Percentiles rank a stretch among this genome's conserved stretches.
Conservation (phyloP, 2,329 filamentous ascomycete genomes). For the Aspergillus felis region DNA sequence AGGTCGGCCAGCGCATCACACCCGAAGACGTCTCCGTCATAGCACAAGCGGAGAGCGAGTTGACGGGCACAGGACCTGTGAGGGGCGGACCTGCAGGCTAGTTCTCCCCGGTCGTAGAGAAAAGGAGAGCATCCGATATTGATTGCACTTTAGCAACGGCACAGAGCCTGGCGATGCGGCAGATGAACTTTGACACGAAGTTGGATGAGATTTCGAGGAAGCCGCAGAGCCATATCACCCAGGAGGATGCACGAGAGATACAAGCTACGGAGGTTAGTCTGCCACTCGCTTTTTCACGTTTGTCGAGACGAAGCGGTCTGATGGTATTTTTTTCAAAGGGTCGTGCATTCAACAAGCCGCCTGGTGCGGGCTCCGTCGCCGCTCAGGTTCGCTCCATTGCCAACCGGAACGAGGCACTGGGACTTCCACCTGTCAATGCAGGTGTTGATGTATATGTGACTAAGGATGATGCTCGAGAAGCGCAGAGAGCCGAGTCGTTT, state of each 20-base stretch:
- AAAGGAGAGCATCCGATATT: not conserved
- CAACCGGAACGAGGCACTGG: slow-evolving; percentile 28
- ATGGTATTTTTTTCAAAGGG: slow-evolving; percentile 15
- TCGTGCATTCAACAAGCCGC: slow-evolving; percentile 31
- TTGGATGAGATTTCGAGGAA: slow-evolving; percentile 29
- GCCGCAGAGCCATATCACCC: slow-evolving; percentile 29
- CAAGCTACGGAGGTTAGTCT: slow-evolving; percentile 27
- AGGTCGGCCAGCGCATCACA: slow-evolving; percentile 30
- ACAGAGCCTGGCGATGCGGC: slow-evolving; percentile 29
- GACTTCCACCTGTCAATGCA: slow-evolving; percentile 19
- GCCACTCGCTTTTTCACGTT: not conserved
- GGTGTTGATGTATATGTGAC: slow-evolving; percentile 26
- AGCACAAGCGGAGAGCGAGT: slow-evolving; percentile 28
- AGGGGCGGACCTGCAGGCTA: slow-evolving; percentile 31
- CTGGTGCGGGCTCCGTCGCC: slow-evolving; percentile 27
- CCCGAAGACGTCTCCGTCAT: slow-evolving; percentile 30
- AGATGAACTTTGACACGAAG: slow-evolving; percentile 33
- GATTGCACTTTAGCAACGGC: slow-evolving; percentile 23
- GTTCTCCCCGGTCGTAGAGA: not conserved
- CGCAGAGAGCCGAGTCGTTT: slow-evolving; percentile 24
- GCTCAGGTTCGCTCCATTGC: slow-evolving; percentile 32
- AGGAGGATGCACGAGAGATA: slow-evolving; percentile 29
- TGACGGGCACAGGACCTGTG: slow-evolving; percentile 28
- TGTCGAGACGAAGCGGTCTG: no score
- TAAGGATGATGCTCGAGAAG: slow-evolving; percentile 30